phyloP scores from a whole-genome alignment of 208 protist genomes.

The Trypanosoma conorhini region DNA sequence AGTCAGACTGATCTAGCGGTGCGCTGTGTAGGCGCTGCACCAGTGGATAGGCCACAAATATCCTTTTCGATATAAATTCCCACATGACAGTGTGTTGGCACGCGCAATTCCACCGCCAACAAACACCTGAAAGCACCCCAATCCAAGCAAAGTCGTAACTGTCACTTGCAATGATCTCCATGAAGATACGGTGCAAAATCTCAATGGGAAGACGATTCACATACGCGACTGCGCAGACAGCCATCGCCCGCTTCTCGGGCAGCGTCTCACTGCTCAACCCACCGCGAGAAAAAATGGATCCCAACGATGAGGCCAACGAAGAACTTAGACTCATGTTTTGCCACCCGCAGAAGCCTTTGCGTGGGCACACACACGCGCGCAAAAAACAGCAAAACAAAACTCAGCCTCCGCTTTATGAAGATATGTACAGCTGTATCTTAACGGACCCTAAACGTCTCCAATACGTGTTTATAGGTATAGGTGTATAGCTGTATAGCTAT shows the following conservation, averaged over 20 bases:
- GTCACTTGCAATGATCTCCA: conserved; percentile 59
- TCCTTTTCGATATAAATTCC: conserved; percentile 62
- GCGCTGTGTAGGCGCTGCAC: conserved; percentile 44
- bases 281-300: conserved; percentile 1
- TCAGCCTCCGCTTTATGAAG: too few species aligned
- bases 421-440: too few species aligned
- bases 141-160: conserved; percentile 50
- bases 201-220: conserved; percentile 62
- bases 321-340: conserved; percentile 17
- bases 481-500: not conserved
- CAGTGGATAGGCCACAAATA: conserved; percentile 78
- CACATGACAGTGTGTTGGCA: conserved; percentile 69
- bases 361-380: not conserved
- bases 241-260: not conserved
- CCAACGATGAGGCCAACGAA: conserved; percentile 16
- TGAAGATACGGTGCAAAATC: conserved; percentile 63
- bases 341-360: not conserved
- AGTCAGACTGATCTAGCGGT: conserved; percentile 45
- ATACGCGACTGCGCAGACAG: not conserved
- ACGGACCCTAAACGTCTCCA: too few species aligned
- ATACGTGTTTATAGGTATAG: not conserved
- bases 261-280: not conserved
- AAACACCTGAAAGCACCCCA: conserved; percentile 57
- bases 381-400: not conserved
- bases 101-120: conserved; percentile 49